Evolutionary conservation across 106 monocot species (phyloP), one percentile per base, ranked within the genome.

Genomic region (Dendrobium nobile): DNA sequence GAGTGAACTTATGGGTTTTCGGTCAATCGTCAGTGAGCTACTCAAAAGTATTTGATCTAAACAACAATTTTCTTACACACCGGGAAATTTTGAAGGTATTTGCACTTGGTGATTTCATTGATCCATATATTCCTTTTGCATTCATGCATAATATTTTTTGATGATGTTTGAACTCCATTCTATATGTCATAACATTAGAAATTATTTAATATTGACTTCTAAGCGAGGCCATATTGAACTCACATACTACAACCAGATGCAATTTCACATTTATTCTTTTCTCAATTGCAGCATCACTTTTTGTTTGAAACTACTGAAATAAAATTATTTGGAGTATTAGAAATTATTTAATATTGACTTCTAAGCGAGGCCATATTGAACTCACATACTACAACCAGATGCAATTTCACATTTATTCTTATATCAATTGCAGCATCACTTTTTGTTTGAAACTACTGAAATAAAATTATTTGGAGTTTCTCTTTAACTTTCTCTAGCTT

Each of bases 1-100:
- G 97, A 78, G 77, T 92, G 24, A 97, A 97, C 84, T 70, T 97
- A 67, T 97, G 92, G 93, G 89, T 97, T 37, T 97, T 97, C 85
- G 40, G 92, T 64, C 90, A 94, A 61, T 97, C 97, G 77, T 88
- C 89, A 13, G 90, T 94, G 26, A 97, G 87, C 77, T 97, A 97
- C 86, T 42, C 94, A 56, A 97, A 87, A 89, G 84, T 97, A 79
- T 97, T 97, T 89, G 94, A 97, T 81, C 90, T 94, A 84, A 92
- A 94, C 56, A 83, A 92, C 76, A 86, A 42, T 78, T 88, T 92
- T 87, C 90, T 94, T 75, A 89, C 92, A 27, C 90, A 97, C 67
- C 33, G 77, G 65, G 94, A 97, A 51, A 94, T 97, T 43, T 94
- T 92, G 92, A 97, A 92, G 92, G 97, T 97, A 85, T 67, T 43